phyloP scores from a whole-genome alignment of 495 filamentous ascomycete genomes.

The Halenospora varia region DNA sequence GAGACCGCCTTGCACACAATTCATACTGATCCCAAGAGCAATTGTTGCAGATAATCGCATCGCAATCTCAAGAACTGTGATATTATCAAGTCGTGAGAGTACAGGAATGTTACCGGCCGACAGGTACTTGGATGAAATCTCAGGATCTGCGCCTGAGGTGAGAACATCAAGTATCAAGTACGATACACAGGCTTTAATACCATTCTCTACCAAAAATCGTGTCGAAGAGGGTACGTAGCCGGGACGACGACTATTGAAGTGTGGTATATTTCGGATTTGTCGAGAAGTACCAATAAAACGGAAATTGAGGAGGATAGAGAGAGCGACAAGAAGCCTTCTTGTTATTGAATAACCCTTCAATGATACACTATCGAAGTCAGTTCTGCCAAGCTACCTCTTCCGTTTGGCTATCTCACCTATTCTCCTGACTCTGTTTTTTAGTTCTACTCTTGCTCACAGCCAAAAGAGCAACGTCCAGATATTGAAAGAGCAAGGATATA shows the following conservation, averaged over 20 bases:
- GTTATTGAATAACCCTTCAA: no score
- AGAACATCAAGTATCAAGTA: background rate
- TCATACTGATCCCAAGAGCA: background rate
- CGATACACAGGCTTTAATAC: background rate
- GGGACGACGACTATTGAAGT: background rate
- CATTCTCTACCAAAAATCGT: background rate
- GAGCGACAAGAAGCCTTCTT: background rate
- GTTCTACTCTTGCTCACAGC: no score
- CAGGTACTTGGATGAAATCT: background rate
- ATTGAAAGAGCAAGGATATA: no score
- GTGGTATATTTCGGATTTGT: background rate
- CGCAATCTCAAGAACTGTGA: background rate
- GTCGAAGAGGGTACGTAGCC: background rate
- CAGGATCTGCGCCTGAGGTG: background rate
- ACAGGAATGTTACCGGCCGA: background rate
- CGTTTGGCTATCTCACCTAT: no score
- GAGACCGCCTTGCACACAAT: background rate
- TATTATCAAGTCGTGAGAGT: background rate
- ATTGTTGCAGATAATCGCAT: background rate
- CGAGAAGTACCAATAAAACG: background rate
- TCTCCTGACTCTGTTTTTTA: no score
- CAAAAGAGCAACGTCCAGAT: no score
- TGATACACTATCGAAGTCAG: no score
- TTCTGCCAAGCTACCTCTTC: no score
- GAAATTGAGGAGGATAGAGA: background rate